Conservation (phyloP, 116 monocot species). For the Zostera marina region DNA sequence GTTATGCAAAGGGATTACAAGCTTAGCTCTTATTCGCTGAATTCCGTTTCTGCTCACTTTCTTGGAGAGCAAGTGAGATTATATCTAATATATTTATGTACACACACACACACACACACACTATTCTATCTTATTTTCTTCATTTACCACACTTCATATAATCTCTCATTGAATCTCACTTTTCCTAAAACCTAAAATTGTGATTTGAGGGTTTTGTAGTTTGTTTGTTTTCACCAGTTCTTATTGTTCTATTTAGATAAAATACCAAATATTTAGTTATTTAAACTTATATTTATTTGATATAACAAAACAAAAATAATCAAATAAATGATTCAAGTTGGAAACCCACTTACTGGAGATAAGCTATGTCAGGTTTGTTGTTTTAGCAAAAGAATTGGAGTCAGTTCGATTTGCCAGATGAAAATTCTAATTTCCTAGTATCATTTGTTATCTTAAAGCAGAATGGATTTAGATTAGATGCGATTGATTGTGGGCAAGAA, state of each 20-base stretch:
- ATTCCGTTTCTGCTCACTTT: slow-evolving; percentile 98
- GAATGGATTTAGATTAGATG: too few relatives aligned
- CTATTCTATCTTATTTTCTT: background rate
- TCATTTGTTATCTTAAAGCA: too few relatives aligned
- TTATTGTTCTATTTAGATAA: too few relatives aligned
- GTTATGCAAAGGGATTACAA: slow-evolving; percentile 99
- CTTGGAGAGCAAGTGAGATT: slow-evolving; percentile 72
- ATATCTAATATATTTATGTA: background rate
- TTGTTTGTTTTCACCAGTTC: too few relatives aligned
- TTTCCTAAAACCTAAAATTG: slow-evolving; percentile 1
- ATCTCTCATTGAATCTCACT: background rate
- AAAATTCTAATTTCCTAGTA: too few relatives aligned
- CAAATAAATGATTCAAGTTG: background rate
- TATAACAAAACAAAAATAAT: background rate
- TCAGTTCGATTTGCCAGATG: too few relatives aligned
- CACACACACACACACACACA: too few relatives aligned
- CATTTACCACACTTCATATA: background rate
- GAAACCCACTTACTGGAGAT: background rate
- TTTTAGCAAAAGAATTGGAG: background rate
- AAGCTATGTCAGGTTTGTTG: background rate
- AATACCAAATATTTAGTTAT: too few relatives aligned
- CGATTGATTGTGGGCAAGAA: too few relatives aligned
- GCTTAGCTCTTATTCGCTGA: slow-evolving; percentile 95
- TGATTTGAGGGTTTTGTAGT: background rate
- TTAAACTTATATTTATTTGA: too few relatives aligned